Evolutionary conservation across 2,329 filamentous ascomycete species (phyloP).

Genomic region (Trichoderma breve): DNA sequence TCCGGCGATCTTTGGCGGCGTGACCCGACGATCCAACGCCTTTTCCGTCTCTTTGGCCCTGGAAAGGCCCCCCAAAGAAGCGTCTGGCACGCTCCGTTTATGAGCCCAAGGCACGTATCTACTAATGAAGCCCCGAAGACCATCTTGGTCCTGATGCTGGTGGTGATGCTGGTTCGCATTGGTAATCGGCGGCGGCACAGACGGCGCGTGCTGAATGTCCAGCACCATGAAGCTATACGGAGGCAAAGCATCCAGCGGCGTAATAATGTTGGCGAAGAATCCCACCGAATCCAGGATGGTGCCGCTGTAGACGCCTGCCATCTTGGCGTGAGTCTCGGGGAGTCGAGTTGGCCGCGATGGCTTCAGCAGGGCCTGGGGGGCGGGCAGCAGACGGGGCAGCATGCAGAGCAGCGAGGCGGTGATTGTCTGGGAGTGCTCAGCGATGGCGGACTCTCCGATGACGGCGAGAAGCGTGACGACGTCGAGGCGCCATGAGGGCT

Average conservation of each 20-base stretch:
- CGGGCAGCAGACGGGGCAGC: conserved; percentile 59
- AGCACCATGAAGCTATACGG: conserved; percentile 50
- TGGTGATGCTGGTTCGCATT: background rate
- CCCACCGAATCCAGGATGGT: conserved; percentile 54
- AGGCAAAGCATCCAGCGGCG: conserved; percentile 50
- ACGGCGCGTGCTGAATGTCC: conserved; percentile 45
- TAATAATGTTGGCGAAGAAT: conserved; percentile 62
- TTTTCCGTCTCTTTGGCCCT: background rate
- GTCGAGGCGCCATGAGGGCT: conserved; percentile 54
- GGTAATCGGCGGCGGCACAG: conserved; percentile 23
- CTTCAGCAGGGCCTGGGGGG: conserved; percentile 61
- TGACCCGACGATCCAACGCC: background rate
- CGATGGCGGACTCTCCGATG: conserved; percentile 59
- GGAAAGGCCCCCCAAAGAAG: background rate
- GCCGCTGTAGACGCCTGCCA: conserved; percentile 59
- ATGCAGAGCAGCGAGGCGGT: conserved; percentile 58
- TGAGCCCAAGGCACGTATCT: background rate
- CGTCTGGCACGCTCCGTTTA: background rate
- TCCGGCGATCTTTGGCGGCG: background rate
- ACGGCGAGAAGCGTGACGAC: conserved; percentile 62
- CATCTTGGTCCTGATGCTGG: background rate
- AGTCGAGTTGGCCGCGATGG: conserved; percentile 54
- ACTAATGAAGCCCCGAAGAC: background rate
- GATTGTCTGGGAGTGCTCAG: conserved; percentile 56
- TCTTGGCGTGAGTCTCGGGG: conserved; percentile 52